Conservation (phyloP, 2,329 filamentous ascomycete genomes). For the Fragosphaeria purpurea region DNA sequence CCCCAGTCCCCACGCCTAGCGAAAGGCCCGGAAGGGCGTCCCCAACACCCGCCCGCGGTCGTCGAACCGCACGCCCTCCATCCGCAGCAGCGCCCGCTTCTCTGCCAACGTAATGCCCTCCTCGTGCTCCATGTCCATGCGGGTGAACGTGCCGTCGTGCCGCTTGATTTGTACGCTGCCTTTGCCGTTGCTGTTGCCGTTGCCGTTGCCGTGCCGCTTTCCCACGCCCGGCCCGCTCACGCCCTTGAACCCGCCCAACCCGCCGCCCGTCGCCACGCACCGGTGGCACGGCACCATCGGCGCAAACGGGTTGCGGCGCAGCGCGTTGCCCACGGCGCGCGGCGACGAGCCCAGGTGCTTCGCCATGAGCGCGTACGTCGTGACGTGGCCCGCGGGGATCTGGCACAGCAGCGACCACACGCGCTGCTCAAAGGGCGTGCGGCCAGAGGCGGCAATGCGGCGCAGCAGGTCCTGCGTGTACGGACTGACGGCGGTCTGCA, state of each 20-base stretch:
- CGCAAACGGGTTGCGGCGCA: constrained; percentile 72
- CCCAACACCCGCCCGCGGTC: constrained; percentile 49
- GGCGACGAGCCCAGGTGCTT: constrained; percentile 59
- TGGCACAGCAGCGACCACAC: constrained; percentile 67
- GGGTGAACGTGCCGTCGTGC: constrained; percentile 31
- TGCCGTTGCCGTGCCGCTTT: constrained; percentile 34
- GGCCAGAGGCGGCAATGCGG: constrained; percentile 32
- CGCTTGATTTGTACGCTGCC: background rate
- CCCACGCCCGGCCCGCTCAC: constrained; percentile 43
- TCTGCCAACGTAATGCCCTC: constrained; percentile 57
- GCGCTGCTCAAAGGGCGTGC: constrained; percentile 47
- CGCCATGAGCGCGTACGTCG: constrained; percentile 67
- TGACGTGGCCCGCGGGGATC: constrained; percentile 64
- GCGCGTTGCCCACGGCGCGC: constrained; percentile 66
- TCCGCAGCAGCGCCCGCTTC: constrained; percentile 50
- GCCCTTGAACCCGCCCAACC: constrained; percentile 63
- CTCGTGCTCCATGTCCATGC: constrained; percentile 27
- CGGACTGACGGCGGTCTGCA: background rate
- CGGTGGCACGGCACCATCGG: constrained; percentile 74
- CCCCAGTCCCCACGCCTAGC: too few species aligned
- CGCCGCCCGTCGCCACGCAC: constrained; percentile 62
- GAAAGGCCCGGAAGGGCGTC: constrained; percentile 38
- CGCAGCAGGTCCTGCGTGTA: constrained; percentile 30
- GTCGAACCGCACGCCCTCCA: constrained; percentile 57
- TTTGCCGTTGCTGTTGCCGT: constrained; percentile 42